Evolutionary conservation across 768 basidiomycete genomes (phyloP), one percentile per base, ranked within the genome.

Genomic region (Saitozyma podzolica): DNA sequence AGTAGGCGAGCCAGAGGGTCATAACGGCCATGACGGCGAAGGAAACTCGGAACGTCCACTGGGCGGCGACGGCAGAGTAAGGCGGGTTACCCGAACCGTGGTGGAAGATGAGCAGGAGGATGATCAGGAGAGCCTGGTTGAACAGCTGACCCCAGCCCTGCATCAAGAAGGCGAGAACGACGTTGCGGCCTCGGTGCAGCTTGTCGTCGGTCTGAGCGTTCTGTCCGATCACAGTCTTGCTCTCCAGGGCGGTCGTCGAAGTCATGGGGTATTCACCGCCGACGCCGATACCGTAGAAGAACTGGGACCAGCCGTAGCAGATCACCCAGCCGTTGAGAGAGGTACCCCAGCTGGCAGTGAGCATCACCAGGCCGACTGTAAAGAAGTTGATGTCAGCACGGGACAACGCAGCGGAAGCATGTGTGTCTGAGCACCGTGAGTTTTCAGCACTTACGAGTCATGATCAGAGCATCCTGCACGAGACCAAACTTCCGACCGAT

Each of bases 1-100:
- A 80, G 76, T 82, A 82, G 49, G 80, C 78, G 29, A 82, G 77
- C 81, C 81, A 82, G 43, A 80, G 66, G 43, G 80, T 81, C 69
- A 81, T 77, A 41, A 77, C 62, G n/a, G 74, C 79, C 67, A 81
- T 79, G 67, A 82, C 69, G 16, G 72, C 81, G 66, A 82, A 82
- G 41, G 79, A 71, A 39, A 82, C 75, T 50, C 81, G 70, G 76
- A 78, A 82, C 0, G 80, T 82, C 74, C 77, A 79, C 62, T 82
- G 81, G 6, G 78, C 77, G 1, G 78, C 67, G 13, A 69, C 62
- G 1, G 47, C 56, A 4, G 69, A 67, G 70, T 80, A 82, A 14
- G 78, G 75, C 45, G 75, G 70, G 59, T 72, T 67, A 17, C 64
- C 70, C 29, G 29, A 29, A 16, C 67, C 65, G 16, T 66, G 63